Base-by-base conservation (phyloP, 1,284 basidiomycete genomes). In the Hymenochaete sp. region DNA sequence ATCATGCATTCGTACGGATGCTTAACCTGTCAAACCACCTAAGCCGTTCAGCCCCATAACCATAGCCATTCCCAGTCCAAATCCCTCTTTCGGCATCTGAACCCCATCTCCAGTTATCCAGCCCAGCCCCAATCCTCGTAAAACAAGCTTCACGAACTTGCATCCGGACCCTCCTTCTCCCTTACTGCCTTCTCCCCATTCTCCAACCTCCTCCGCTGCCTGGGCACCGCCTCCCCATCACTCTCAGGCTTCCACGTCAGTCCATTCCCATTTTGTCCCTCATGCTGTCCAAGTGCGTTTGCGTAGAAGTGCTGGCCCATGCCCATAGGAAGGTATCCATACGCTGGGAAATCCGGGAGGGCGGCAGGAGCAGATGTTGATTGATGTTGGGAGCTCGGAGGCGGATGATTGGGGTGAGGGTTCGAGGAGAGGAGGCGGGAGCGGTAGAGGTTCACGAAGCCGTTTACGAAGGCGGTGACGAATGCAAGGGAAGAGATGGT, bases 391-490 rank as follows among this genome's bases (percentile, higher is more conserved):
- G 13, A 32, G 28, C 9, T 24, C 25, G 19, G 43, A 14, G 25
- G 43, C 6, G 5, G 43, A 19, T 37, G 43, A 8, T 39, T 22
- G 28, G 42, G 2, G n/a, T 47, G 39, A 13, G 19, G 16, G 18
- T 42, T 19, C 21, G 45, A 6, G 24, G 33, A 22, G 3, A 19
- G 42, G 40, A 75, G 71, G 55, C 74, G 72, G 42, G 82, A 67
- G 42, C 84, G 80, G 60, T 84, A 87, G 35, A 86, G 68, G 35
- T 79, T 86, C 42, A 91, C 70, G 29, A 91, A 68, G 5, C 85
- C 72, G 65, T 93, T 93, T 62, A 91, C 77, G 63, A 93, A 82
- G 29, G 87, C 66, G 22, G 88, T 86, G 52, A 91, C 59, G 63
- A 90, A 89, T 13, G 81, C 72, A 42, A 92, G 65, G 25, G 87